Evolutionary conservation across 2,329 filamentous ascomycete genomes (phyloP).

Genomic region (Calonectria hawksworthii): DNA sequence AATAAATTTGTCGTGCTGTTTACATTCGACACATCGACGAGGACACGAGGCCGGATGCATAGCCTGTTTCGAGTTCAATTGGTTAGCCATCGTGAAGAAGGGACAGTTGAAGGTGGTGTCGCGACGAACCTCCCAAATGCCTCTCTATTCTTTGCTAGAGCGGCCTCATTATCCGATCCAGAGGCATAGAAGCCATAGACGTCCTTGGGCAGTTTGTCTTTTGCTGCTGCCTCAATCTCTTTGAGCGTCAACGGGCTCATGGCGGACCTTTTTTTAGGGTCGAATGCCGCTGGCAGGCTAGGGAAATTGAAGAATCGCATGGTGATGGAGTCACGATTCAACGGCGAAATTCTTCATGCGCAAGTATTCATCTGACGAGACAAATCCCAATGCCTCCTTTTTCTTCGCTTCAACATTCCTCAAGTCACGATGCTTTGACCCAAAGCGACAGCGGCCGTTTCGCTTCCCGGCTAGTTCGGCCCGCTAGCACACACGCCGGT

Average conservation of each 20-base stretch:
- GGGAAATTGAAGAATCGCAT: background rate
- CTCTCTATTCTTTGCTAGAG: background rate
- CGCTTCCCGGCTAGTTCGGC: background rate
- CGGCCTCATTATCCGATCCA: background rate
- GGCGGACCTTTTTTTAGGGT: background rate
- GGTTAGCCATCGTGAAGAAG: background rate
- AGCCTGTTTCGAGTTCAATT: background rate
- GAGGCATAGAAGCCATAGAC: background rate
- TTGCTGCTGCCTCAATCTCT: background rate
- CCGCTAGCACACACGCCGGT: background rate
- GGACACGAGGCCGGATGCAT: background rate
- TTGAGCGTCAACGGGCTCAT: background rate
- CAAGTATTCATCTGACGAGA: background rate
- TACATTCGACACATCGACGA: background rate
- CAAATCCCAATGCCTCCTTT: background rate
- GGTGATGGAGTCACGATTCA: background rate
- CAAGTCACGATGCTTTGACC: background rate
- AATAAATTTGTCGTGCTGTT: background rate
- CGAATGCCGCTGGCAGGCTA: background rate
- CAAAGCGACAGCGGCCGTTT: background rate
- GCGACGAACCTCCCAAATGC: background rate
- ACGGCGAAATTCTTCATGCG: background rate
- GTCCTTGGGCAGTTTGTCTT: background rate
- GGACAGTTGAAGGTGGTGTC: rapidly evolving
- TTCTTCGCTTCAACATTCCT: background rate